phyloP scores from a whole-genome alignment of 768 basidiomycete species.

The Lactifluus piperatus region DNA sequence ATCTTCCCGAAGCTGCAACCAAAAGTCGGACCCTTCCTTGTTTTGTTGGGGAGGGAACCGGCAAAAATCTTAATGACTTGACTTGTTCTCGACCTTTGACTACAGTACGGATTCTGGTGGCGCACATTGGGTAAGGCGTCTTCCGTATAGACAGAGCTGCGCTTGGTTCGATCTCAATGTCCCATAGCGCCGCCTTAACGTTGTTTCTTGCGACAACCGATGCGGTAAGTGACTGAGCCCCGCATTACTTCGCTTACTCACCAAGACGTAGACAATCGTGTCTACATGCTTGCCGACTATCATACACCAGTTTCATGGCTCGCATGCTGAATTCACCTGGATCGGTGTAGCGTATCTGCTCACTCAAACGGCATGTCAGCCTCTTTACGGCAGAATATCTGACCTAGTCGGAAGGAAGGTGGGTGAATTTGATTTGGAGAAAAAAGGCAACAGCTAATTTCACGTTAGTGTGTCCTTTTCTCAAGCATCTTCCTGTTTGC shows the following conservation, averaged over 20 bases:
- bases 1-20: constrained; percentile 8
- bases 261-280: constrained; percentile 48
- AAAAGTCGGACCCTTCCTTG: constrained; percentile 2
- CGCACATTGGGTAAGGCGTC: constrained; percentile 17
- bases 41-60: neutral
- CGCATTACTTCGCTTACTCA: constrained; percentile 6
- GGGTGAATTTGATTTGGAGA: constrained; percentile 18
- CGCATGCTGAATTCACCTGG: constrained; percentile 74
- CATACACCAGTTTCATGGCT: constrained; percentile 55
- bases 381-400: constrained; percentile 71
- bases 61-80: neutral
- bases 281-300: constrained; percentile 83
- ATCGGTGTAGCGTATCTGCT: constrained; percentile 80
- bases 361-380: constrained; percentile 80
- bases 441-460: constrained; percentile 5
- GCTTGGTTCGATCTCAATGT: constrained; percentile 2
- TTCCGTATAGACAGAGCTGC: neutral
- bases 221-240: constrained; percentile 41
- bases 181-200: constrained; percentile 60
- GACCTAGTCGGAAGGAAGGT: constrained; percentile 79
- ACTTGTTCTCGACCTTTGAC: constrained; percentile 8
- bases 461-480: constrained; percentile 53
- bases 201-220: constrained; percentile 84
- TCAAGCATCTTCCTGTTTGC: constrained; percentile 68
- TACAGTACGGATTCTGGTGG: constrained; percentile 15